Evolutionary conservation across 2,329 filamentous ascomycete species (phyloP).

Genomic region (Trichocomaceae sp.): DNA sequence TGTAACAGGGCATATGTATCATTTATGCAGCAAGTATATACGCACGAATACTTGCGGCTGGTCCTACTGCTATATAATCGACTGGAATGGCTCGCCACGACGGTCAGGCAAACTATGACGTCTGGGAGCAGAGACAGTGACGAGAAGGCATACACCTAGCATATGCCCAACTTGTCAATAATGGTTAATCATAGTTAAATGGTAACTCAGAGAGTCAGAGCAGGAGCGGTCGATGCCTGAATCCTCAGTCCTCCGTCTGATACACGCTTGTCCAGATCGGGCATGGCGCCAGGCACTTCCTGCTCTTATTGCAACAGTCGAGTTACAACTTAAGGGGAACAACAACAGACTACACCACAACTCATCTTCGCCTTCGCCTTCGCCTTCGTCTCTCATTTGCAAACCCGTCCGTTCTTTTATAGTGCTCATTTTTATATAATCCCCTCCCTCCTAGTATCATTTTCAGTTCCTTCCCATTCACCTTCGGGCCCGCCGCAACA

Average conservation of each 20-base stretch:
- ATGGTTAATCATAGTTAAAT: too few relatives aligned
- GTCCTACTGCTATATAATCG: background rate
- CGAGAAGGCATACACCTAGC: background rate
- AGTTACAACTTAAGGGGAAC: background rate
- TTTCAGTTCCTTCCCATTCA: constrained; percentile 4
- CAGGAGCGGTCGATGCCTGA: background rate
- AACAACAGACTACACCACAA: background rate
- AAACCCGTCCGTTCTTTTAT: constrained; percentile 6
- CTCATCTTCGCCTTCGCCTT: background rate
- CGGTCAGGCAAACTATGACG: background rate
- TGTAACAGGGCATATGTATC: too few relatives aligned
- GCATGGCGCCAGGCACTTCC: background rate
- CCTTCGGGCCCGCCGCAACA: constrained; percentile 4
- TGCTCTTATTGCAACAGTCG: background rate
- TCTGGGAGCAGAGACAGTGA: background rate
- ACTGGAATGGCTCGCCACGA: background rate
- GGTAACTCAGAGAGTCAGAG: background rate
- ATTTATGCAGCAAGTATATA: background rate
- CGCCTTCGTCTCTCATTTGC: constrained; percentile 5
- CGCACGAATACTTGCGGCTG: background rate
- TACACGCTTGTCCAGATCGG: background rate
- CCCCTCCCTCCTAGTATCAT: background rate
- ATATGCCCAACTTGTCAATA: too few relatives aligned
- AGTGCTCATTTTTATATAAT: constrained; percentile 1
- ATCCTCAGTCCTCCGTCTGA: background rate